Base-by-base conservation (phyloP, 2,329 filamentous ascomycete genomes). In the Leptographium radiaticola region DNA sequence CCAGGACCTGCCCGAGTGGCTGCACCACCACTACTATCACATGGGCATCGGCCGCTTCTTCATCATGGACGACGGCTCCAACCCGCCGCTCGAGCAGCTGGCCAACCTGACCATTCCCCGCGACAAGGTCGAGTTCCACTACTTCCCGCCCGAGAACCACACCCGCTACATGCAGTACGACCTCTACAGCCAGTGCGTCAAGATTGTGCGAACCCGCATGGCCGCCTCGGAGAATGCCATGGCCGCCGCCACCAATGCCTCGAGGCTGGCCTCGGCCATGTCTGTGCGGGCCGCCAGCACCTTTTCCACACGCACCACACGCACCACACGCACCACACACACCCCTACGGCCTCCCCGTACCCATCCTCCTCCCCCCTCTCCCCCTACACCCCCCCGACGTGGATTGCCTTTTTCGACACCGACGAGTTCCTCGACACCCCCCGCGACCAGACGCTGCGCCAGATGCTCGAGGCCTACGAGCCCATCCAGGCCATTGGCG, bases 1-100 rank as follows among this genome's bases (percentile, higher is more conserved):
- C 16, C 31, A 15, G 13, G 56, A 57, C 30, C 51, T 57, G 40
- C 56, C 56, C 42, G 53, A 57, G 45, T 57, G 51, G 31, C 42
- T 57, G 25, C 52, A 52, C 34, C 56, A 57, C 56, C 56, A 57
- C 49, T 57, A 57, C 52, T 57, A 57, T 51, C 53, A 57, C 48
- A 57, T 57, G 56, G 56, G 56, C 49, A 42, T 57, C 30, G 56
- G 56, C 48, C 49, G 46, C 25, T 57, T 57, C 13, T 55, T 49
- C 36, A 50, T 57, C 39, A 57, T 57, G 56, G 56, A 57, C 45
- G 56, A 57, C 49, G 56, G 56, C 49, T 33, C 56, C 4, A 2
- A 49, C 20, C 56, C 56, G 36, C 53, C 53, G 9, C 48, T 57
- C n/a, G 51, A 56, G 8, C 49, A 53, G 9, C 49, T 55, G 16